These are phyloP conservation scores for Amanita rimosa DNA, from an alignment of 768 basidiomycete species.

Conservation along the genomic window DNA sequence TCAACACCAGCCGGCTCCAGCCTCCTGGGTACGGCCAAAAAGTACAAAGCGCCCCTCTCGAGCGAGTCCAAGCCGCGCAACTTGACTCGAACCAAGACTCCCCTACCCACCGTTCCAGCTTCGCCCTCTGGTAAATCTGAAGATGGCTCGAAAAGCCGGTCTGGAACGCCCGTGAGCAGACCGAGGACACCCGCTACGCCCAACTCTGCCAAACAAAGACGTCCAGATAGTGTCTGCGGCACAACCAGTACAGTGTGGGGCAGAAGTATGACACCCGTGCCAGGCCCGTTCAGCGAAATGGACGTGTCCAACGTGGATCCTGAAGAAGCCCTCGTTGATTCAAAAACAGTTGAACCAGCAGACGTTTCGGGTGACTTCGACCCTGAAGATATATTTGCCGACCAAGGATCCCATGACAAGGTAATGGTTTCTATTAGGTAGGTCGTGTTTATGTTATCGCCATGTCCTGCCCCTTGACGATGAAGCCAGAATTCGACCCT, in stretches of 20 bases:
- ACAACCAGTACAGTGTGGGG: conserved; percentile 12
- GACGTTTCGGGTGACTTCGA: conserved; percentile 66
- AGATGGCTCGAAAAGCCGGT: conserved; percentile 7
- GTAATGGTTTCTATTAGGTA: conserved; percentile 80
- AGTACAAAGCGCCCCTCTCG: conserved; percentile 57
- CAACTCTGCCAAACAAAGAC: conserved; percentile 3
- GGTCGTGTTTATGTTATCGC: conserved; percentile 7
- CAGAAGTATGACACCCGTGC: conserved; percentile 35
- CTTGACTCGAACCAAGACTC: conserved; percentile 13
- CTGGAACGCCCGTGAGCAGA: conserved; percentile 18
- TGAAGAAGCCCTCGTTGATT: conserved; percentile 72
- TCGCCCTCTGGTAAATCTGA: conserved; percentile 18
- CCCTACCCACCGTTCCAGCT: conserved; percentile 36
- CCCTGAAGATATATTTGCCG: conserved; percentile 21
- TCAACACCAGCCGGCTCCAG: not conserved
- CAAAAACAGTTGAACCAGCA: conserved; percentile 52
- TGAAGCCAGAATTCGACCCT: conserved; percentile 49
- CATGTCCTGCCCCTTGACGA: not conserved
- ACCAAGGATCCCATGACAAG: conserved; percentile 71
- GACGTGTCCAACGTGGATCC: conserved; percentile 64
- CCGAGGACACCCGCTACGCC: conserved; percentile 48
- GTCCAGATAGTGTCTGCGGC: conserved; percentile 4
- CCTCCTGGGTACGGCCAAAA: conserved; percentile 35
- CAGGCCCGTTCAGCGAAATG: conserved; percentile 53
- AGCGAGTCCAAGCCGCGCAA: conserved; percentile 20